A percentile compares a stretch with the other conserved stretches of the same genome.
Conservation (phyloP, 768 basidiomycete genomes). For the Rhizopogon vesiculosus region DNA sequence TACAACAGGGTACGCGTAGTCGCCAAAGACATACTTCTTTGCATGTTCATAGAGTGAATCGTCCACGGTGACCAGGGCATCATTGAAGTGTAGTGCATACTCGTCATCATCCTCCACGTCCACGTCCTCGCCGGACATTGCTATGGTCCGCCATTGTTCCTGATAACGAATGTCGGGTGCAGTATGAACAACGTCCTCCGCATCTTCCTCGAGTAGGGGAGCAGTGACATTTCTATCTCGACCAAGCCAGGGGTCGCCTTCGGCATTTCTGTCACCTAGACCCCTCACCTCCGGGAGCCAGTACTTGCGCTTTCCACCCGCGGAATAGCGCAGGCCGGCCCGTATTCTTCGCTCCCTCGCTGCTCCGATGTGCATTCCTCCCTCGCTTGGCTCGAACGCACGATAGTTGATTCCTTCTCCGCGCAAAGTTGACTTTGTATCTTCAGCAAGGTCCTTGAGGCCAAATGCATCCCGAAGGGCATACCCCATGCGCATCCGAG, state of each 20-base stretch:
- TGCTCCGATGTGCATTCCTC: constrained; percentile 84
- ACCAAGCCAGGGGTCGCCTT: constrained; percentile 26
- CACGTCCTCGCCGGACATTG: constrained; percentile 18
- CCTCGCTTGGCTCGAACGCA: constrained; percentile 94
- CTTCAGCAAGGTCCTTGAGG: constrained; percentile 79
- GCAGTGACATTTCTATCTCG: constrained; percentile 60
- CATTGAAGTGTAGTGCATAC: constrained; percentile 22
- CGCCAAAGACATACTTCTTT: constrained; percentile 79
- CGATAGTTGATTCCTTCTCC: constrained; percentile 95
- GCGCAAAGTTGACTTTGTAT: constrained; percentile 73
- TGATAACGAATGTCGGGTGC: constrained; percentile 48
- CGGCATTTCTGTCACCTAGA: constrained; percentile 30
- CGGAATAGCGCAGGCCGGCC: constrained; percentile 87
- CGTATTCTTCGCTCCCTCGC: constrained; percentile 84
- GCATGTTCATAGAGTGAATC: constrained; percentile 76
- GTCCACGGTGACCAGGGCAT: constrained; percentile 43
- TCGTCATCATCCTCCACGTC: constrained; percentile 34
- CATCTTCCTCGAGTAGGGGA: constrained; percentile 65
- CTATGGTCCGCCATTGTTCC: constrained; percentile 8
- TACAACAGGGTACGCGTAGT: constrained; percentile 86
- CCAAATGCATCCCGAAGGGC: constrained; percentile 90
- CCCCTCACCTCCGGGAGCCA: constrained; percentile 76
- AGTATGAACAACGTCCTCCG: constrained; percentile 58
- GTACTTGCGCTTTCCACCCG: constrained; percentile 91
- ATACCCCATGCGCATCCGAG: constrained; percentile 84